Conservation (phyloP, 495 filamentous ascomycete species). For the Massariosphaeria phaeospora region DNA sequence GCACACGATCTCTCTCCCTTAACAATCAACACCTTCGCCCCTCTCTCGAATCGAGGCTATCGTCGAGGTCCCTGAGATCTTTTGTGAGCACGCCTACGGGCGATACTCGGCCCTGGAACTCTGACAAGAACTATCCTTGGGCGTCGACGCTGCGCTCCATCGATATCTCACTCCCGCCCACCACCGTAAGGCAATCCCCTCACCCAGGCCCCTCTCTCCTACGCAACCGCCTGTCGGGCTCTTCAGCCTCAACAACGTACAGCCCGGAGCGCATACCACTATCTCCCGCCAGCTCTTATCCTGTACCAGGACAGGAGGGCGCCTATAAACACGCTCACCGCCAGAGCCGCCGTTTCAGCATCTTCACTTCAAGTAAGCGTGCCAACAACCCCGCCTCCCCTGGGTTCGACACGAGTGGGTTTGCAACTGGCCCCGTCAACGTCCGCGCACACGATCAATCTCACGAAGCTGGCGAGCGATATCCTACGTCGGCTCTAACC, state of each 20-base stretch:
- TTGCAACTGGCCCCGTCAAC: neutral
- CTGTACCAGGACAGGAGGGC: neutral
- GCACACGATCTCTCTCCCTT: slow-evolving; percentile 25
- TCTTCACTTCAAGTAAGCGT: slow-evolving; percentile 1
- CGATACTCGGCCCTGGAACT: slow-evolving; percentile 40
- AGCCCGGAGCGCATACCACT: neutral
- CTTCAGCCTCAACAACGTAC: neutral
- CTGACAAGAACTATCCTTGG: slow-evolving; percentile 42
- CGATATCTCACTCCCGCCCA: slow-evolving; percentile 37
- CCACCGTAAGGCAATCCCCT: slow-evolving; percentile 19
- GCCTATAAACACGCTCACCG: slow-evolving; percentile 1
- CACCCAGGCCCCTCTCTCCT: slow-evolving; percentile 22
- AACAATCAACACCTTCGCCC: slow-evolving; percentile 8
- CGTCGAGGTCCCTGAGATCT: slow-evolving; percentile 18
- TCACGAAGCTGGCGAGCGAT: slow-evolving; percentile 40
- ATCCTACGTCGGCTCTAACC: slow-evolving; percentile 37
- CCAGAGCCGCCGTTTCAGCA: slow-evolving; percentile 1
- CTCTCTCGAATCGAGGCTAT: slow-evolving; percentile 18
- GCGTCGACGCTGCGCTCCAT: slow-evolving; percentile 28
- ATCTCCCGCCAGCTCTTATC: neutral
- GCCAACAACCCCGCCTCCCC: neutral
- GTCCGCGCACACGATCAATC: slow-evolving; percentile 1
- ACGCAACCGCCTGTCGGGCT: slow-evolving; percentile 11
- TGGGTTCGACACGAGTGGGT: slow-evolving; percentile 11
- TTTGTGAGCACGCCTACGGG: slow-evolving; percentile 16